Conservation (phyloP, 306 rosid species). For the Psophocarpus tetragonolobus region DNA sequence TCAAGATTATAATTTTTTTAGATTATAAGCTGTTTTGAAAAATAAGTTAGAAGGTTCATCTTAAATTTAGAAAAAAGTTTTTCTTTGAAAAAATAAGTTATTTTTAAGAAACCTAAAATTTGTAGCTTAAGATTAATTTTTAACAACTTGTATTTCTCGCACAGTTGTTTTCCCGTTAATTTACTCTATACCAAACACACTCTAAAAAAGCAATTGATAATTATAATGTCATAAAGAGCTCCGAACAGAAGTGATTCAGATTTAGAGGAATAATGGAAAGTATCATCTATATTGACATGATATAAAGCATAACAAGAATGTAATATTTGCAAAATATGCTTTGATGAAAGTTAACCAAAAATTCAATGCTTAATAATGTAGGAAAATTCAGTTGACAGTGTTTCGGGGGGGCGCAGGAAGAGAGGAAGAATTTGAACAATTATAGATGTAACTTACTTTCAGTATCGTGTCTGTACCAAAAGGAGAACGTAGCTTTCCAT, state of each 20-base stretch:
- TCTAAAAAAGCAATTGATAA: neutral
- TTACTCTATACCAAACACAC: no score
- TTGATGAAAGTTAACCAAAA: neutral
- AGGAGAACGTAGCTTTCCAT: slow-evolving; percentile 92
- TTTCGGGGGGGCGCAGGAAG: no score
- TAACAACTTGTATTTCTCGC: no score
- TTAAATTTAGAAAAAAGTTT: no score
- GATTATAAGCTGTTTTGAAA: no score
- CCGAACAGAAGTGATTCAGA: slow-evolving; percentile 1
- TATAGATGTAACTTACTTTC: slow-evolving; percentile 53
- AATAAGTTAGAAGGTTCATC: no score
- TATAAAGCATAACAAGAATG: neutral
- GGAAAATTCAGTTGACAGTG: slow-evolving; percentile 20
- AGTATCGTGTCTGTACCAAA: slow-evolving; percentile 69
- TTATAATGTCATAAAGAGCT: neutral
- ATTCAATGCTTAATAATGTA: neutral
- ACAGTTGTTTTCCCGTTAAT: no score
- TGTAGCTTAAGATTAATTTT: no score
- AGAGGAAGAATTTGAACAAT: neutral
- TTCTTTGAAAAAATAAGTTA: no score
- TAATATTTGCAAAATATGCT: neutral
- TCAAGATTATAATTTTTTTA: no score
- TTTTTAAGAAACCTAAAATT: no score
- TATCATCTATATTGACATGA: neutral
- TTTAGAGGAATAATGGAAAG: neutral